Evolutionary conservation across 192 early-diverging fungal genomes (phyloP), one percentile per base, ranked within the genome.

Genomic region (Coemansia sp.): DNA sequence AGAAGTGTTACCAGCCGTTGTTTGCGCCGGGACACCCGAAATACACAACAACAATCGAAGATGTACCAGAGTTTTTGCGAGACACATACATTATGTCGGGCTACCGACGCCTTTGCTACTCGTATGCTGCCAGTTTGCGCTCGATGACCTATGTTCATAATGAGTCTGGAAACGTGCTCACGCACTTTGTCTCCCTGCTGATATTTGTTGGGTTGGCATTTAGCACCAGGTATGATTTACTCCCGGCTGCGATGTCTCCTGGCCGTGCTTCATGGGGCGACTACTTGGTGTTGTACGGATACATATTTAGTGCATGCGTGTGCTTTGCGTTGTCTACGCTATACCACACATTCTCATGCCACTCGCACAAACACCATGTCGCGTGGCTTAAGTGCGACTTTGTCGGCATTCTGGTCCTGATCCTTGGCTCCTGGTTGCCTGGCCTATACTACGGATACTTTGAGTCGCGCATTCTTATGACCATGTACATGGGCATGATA

Each of bases 161-260:
- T 71, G 95, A 98, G 74, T 89, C 87, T 32, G 94, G 91, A 31
- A 97, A 98, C 68, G 89, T 98, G 41, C 92, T 90, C 76, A 86
- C 90, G 16, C 95, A 98, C 67, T 64, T 93, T 1, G 21, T 91
- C 7, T 92, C 92, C 44, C 82, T 87, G n/a, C 25, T 87, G n/a
- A 52, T 76, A 6, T 88, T 95, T 71, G 57, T 84, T 38, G 63
- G 80, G 10, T 72, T 88, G 47, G 84, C 78, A 7, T 65, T 58
- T 18, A 81, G 84, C 41, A 71, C 82, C 5, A 67, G 64, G 62
- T 70, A 59, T 55, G 65, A 73, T 54, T 60, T 74, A 56, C 68
- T 80, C 30, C 77, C 77, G 2, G 61, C 67, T 5, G 64, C 67
- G 3, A 73, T 80, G 64, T 71, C 71, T 54, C 71, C 68, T 16